Evolutionary conservation across 2,329 filamentous ascomycete genomes (phyloP).

Genomic region (Ascochyta lentis): DNA sequence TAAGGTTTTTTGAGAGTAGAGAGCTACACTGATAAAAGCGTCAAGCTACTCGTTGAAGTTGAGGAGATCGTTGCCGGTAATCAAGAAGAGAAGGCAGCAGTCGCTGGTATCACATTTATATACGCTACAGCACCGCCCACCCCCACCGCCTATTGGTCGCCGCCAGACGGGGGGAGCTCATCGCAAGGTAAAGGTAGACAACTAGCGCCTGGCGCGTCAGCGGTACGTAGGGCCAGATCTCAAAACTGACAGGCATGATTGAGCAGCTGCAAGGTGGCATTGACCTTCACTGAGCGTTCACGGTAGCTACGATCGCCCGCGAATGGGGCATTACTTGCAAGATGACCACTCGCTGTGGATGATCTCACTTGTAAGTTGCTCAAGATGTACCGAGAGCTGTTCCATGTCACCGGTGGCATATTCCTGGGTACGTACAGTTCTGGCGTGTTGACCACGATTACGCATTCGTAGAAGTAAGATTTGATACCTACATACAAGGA

Average conservation of each 20-base stretch:
- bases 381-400: too few species aligned
- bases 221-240: not conserved
- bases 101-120: not conserved
- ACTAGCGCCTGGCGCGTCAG: not conserved
- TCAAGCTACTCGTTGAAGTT: not conserved
- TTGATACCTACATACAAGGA: too few species aligned
- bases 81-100: not conserved
- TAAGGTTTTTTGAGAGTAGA: not conserved
- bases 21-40: too few species aligned
- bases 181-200: not conserved
- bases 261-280: not conserved
- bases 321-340: too few species aligned
- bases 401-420: too few species aligned
- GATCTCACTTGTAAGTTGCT: too few species aligned
- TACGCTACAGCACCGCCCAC: too few species aligned
- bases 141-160: not conserved
- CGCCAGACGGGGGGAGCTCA: not conserved
- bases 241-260: not conserved
- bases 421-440: too few species aligned
- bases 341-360: too few species aligned
- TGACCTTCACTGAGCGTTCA: not conserved
- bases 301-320: too few species aligned
- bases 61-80: not conserved
- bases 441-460: too few species aligned
- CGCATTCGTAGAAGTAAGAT: too few species aligned